Evolutionary conservation across 2,329 filamentous ascomycete genomes (phyloP).

Genomic region (Penicillium crustosum): DNA sequence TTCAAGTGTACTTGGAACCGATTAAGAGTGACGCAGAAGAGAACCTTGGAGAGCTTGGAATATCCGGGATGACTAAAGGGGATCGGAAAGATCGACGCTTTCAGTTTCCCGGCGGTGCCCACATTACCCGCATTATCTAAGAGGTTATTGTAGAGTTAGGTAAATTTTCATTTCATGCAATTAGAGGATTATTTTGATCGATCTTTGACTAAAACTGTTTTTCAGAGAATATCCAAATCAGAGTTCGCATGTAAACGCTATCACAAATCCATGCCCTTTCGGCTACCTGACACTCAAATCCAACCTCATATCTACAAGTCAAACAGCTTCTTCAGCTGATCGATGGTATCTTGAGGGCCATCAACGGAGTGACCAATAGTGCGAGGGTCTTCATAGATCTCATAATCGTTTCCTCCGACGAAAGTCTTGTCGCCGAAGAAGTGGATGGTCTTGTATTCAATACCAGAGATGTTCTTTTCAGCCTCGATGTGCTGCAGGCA

Average conservation of each 20-base stretch:
- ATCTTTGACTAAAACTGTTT: neutral
- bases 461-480: slow-evolving; percentile 66
- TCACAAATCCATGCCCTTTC: slow-evolving; percentile 14
- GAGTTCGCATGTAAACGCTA: slow-evolving; percentile 19
- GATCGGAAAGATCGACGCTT: slow-evolving; percentile 5
- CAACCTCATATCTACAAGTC: slow-evolving; percentile 50
- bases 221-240: slow-evolving; percentile 1
- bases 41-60: slow-evolving; percentile 1
- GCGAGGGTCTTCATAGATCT: slow-evolving; percentile 81
- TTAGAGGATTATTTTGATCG: slow-evolving; percentile 5
- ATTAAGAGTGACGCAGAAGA: neutral
- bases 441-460: slow-evolving; percentile 80
- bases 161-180: neutral
- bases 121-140: neutral
- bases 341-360: slow-evolving; percentile 78
- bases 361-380: slow-evolving; percentile 83
- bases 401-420: slow-evolving; percentile 89
- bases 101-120: slow-evolving; percentile 4
- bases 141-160: neutral
- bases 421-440: slow-evolving; percentile 98
- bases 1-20: neutral
- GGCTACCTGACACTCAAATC: neutral
- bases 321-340: slow-evolving; percentile 78
- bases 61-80: slow-evolving; percentile 10
- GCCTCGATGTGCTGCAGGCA: slow-evolving; percentile 83